phyloP scores from a whole-genome alignment of 1,284 basidiomycete genomes.

The Pascua guehoae region DNA sequence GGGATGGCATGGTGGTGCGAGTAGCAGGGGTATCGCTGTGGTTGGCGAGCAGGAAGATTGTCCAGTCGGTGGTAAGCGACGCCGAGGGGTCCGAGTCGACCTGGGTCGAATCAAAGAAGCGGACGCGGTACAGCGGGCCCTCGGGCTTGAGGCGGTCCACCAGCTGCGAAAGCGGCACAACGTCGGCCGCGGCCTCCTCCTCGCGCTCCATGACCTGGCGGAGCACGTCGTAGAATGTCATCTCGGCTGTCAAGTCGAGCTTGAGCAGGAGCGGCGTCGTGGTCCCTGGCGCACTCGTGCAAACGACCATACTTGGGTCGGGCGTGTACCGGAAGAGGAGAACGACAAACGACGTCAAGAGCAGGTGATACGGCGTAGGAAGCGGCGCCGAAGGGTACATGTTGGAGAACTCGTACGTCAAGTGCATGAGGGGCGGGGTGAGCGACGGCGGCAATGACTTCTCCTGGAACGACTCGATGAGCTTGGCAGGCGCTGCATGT shows the following conservation, averaged over 20 bases:
- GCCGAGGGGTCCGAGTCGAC: constrained; percentile 75
- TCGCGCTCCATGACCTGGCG: constrained; percentile 60
- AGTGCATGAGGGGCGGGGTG: constrained; percentile 43
- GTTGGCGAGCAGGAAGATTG: constrained; percentile 62
- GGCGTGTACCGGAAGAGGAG: constrained; percentile 93
- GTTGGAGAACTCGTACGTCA: constrained; percentile 69
- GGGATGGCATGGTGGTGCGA: constrained; percentile 59
- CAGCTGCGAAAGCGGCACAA: constrained; percentile 76
- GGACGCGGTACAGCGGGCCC: constrained; percentile 75
- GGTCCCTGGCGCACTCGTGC: constrained; percentile 73
- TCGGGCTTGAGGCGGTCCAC: constrained; percentile 67
- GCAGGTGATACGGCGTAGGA: constrained; percentile 85
- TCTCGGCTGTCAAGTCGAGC: constrained; percentile 75
- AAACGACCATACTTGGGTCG: constrained; percentile 90
- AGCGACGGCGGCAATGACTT: constrained; percentile 57
- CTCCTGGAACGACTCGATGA: constrained; percentile 72
- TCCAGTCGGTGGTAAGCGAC: constrained; percentile 84
- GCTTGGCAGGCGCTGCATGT: constrained; percentile 58
- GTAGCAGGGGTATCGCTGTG: constrained; percentile 65
- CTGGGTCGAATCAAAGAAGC: constrained; percentile 79
- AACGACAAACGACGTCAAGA: constrained; percentile 85
- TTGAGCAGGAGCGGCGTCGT: constrained; percentile 80
- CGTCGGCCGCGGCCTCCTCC: constrained; percentile 76
- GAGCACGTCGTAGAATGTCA: constrained; percentile 92
- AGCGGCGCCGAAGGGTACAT: constrained; percentile 45